Base-by-base conservation (phyloP, 192 early-diverging fungal species). In the Jimgerdemannia lactiflua region DNA sequence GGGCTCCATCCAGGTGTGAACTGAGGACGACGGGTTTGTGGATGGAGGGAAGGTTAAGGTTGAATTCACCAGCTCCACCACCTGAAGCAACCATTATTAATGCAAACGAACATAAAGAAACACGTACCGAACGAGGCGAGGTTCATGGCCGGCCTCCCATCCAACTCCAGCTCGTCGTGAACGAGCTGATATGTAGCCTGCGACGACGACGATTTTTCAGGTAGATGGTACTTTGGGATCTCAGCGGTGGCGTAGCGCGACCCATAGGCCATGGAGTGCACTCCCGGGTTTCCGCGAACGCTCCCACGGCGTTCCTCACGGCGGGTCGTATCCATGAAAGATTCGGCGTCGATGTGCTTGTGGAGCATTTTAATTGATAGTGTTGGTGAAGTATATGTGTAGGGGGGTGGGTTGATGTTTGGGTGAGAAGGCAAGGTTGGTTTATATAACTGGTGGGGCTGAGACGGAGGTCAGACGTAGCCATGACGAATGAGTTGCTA, bases 1-100 rank as follows among this genome's bases (percentile, higher is more conserved):
- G 3, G 87, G 89, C 76, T 93, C 92, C 92, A 93, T 93, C 86
- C 87, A 92, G 19, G 92, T 92, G 8, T 88, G 89, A 42, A 93
- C 89, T 72, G 6, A 29, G 29, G 29, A 29, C 29, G 29, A 29
- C 29, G 29, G 29, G 54, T 44, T 29, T 3, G 29, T 29, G 29
- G 29, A 29, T 29, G 29, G 29, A 29, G 29, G 1, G 29, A 1
- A 29, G 9, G 43, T 3, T 20, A 73, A 68, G 65, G 65, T 20
- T 66, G 65, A 66, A 29, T 66, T 19, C 65, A 66, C 29, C 3
- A 3, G 29, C 29, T 4, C 65, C 19, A 66, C 29, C 19, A 20
- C 19, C 19, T 66, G 29, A 66, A 66, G 19, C 65, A 66, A 66
- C 69, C 29, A 19, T 70, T 39, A 70, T 75, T 71, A 71, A 29